These are phyloP conservation scores for Amphibolis antarctica DNA, from an alignment of 106 monocot species.

Conservation along the genomic window DNA sequence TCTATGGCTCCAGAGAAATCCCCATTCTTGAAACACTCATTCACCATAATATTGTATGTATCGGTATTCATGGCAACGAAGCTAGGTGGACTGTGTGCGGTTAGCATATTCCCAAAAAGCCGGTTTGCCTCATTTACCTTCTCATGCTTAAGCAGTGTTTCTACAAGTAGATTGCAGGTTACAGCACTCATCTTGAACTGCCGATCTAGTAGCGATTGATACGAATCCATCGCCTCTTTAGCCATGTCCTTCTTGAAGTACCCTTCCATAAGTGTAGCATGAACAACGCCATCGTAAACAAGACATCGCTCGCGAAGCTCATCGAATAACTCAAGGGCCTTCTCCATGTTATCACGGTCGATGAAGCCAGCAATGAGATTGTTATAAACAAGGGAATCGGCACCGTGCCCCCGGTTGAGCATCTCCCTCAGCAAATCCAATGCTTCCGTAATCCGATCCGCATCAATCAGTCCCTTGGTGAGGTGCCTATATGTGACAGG, in stretches of 20 bases:
- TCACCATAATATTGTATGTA: conserved; percentile 91
- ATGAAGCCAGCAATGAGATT: conserved; percentile 78
- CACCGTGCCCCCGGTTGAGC: conserved; percentile 70
- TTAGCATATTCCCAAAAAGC: conserved; percentile 62
- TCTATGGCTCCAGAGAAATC: conserved; percentile 65
- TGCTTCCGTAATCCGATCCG: conserved; percentile 59
- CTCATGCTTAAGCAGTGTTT: conserved; percentile 54
- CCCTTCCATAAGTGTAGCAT: conserved; percentile 72
- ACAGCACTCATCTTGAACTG: conserved; percentile 74
- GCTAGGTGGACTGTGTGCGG: conserved; percentile 47
- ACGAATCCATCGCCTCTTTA: conserved; percentile 91
- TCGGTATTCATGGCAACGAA: conserved; percentile 58
- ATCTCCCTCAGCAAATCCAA: conserved; percentile 77
- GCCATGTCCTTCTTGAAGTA: conserved; percentile 76
- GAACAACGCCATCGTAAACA: conserved; percentile 87
- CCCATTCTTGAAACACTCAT: conserved; percentile 55
- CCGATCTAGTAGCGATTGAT: conserved; percentile 63
- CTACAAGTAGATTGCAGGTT: conserved; percentile 64
- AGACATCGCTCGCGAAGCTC: conserved; percentile 67
- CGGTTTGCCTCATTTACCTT: conserved; percentile 52
- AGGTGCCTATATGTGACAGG: conserved; percentile 85
- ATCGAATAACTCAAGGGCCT: conserved; percentile 72
- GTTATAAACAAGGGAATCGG: conserved; percentile 90
- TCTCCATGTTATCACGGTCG: conserved; percentile 56
- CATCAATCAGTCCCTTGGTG: conserved; percentile 78